Evolutionary conservation across 2,329 filamentous ascomycete species (phyloP).

Genomic region (Xylaria sp.): DNA sequence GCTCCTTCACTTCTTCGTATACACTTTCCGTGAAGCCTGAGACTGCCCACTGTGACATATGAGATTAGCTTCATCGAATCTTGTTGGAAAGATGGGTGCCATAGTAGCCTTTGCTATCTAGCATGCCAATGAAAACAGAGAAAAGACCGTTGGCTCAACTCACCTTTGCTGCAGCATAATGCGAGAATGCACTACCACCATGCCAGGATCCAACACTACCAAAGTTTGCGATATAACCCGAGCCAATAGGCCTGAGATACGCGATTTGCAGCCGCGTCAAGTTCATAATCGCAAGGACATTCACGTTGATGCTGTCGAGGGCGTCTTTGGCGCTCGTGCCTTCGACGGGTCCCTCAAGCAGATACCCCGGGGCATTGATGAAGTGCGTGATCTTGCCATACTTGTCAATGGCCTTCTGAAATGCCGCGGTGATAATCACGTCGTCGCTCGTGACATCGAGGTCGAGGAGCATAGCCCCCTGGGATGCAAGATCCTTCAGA

Average conservation of each 20-base stretch:
- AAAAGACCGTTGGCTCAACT: background rate
- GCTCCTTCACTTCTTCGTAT: conserved; percentile 42
- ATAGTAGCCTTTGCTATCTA: background rate
- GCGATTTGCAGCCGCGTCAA: conserved; percentile 46
- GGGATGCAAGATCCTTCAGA: conserved; percentile 48
- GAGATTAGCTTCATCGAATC: background rate
- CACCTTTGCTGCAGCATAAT: conserved; percentile 48
- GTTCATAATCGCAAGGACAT: conserved; percentile 49
- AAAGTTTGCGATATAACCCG: conserved; percentile 49
- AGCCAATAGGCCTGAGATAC: conserved; percentile 42
- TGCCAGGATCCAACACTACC: conserved; percentile 48
- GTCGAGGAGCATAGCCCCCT: conserved; percentile 50
- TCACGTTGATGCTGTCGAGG: conserved; percentile 44
- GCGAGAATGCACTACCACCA: conserved; percentile 37
- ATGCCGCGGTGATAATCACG: conserved; percentile 42
- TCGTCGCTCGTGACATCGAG: conserved; percentile 55
- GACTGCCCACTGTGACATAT: conserved; percentile 41
- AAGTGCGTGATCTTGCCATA: conserved; percentile 53
- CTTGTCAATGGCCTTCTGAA: conserved; percentile 42
- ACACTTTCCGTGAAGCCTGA: conserved; percentile 46
- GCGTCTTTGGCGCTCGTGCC: conserved; percentile 44
- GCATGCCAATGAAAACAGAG: background rate
- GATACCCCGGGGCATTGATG: conserved; percentile 54
- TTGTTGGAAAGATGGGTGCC: background rate
- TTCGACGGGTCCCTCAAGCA: conserved; percentile 50